phyloP scores from a whole-genome alignment of 805 yeast genomes.

The Huiozyma sinensis region DNA sequence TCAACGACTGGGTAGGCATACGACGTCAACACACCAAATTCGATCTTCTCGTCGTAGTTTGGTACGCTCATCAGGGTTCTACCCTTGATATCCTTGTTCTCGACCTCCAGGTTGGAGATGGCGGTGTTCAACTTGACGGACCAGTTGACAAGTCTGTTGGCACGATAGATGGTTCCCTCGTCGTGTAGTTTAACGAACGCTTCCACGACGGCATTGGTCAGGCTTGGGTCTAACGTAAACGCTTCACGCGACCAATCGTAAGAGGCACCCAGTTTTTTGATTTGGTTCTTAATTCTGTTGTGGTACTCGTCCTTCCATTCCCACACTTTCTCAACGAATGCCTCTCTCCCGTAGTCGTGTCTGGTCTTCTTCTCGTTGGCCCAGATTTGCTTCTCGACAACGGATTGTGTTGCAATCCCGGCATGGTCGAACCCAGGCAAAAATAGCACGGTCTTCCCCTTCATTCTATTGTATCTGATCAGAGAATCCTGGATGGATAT shows the following conservation, averaged over 20 bases:
- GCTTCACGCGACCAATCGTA: conserved; percentile 95
- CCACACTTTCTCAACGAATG: conserved; percentile 83
- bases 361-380: conserved; percentile 78
- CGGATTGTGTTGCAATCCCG: conserved; percentile 97
- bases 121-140: conserved; percentile 91
- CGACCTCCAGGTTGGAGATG: conserved; percentile 91
- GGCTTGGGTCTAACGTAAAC: conserved; percentile 75
- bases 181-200: conserved; percentile 87
- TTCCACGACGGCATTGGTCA: conserved; percentile 73
- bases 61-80: conserved; percentile 77
- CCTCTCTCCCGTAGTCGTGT: conserved; percentile 92
- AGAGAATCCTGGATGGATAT: conserved; percentile 89
- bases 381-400: conserved; percentile 94
- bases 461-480: conserved; percentile 92
- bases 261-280: conserved; percentile 85
- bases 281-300: conserved; percentile 70
- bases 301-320: conserved; percentile 97
- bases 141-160: conserved; percentile 91
- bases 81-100: conserved; percentile 79
- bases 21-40: conserved; percentile 95
- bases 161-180: conserved; percentile 92
- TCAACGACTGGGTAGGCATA: conserved; percentile 83
- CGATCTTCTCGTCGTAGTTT: conserved; percentile 79
- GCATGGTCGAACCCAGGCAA: conserved; percentile 98
- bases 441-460: conserved; percentile 86